phyloP scores from a whole-genome alignment of 2,329 filamentous ascomycete genomes.

The Phoma sp. region DNA sequence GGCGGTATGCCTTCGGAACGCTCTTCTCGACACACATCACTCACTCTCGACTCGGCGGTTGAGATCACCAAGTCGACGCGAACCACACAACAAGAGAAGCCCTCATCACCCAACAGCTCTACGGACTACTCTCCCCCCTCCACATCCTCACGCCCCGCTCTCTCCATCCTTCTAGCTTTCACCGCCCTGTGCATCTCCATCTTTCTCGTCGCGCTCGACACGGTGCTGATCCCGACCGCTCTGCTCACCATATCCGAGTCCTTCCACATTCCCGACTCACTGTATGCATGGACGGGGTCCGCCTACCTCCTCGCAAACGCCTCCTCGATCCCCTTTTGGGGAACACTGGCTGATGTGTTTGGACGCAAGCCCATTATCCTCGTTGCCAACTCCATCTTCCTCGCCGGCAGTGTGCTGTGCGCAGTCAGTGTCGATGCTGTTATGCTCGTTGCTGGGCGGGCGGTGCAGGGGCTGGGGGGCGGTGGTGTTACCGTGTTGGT shows the following conservation, averaged over 20 bases:
- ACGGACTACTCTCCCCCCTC: background rate
- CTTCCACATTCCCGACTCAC: slow-evolving; percentile 66
- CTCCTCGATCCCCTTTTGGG: slow-evolving; percentile 51
- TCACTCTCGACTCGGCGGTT: slow-evolving; percentile 9
- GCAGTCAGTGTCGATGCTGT: slow-evolving; percentile 55
- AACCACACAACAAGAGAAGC: background rate
- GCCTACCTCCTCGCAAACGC: slow-evolving; percentile 49
- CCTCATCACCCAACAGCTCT: background rate
- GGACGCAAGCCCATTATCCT: slow-evolving; percentile 47
- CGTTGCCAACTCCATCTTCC: slow-evolving; percentile 53
- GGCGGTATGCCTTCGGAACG: slow-evolving; percentile 2
- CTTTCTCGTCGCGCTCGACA: slow-evolving; percentile 53
- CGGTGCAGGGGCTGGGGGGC: slow-evolving; percentile 61
- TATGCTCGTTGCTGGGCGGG: slow-evolving; percentile 61
- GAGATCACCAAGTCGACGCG: background rate
- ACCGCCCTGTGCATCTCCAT: slow-evolving; percentile 43
- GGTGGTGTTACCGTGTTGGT: slow-evolving; percentile 61
- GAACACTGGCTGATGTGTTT: slow-evolving; percentile 49
- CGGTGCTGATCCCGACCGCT: slow-evolving; percentile 69
- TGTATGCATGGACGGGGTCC: slow-evolving; percentile 79
- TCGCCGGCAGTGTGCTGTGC: slow-evolving; percentile 58
- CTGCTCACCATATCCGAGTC: slow-evolving; percentile 69
- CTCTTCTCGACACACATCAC: slow-evolving; percentile 14
- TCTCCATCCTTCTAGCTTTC: slow-evolving; percentile 33
- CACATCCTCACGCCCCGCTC: background rate